Evolutionary conservation across 2,329 filamentous ascomycete genomes (phyloP).

Genomic region (Cladosporium sp.): DNA sequence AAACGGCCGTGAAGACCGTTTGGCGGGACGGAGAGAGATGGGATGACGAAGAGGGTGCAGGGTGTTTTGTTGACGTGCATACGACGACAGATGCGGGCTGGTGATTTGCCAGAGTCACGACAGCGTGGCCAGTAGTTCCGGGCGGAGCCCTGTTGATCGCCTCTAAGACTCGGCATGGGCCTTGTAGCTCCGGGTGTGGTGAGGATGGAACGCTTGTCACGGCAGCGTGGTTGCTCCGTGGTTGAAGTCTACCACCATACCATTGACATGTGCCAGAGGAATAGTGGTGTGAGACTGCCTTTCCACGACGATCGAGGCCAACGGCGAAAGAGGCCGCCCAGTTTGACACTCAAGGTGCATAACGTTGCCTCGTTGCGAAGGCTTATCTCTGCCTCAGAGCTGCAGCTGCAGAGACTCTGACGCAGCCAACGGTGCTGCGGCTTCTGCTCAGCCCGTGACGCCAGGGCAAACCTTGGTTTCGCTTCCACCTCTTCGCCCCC

Average conservation of each 20-base stretch:
- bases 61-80: not conserved
- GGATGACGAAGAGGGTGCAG: not conserved
- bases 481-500: not conserved
- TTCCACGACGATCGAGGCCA: too few species aligned
- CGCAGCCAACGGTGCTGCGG: not conserved
- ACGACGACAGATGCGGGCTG: not conserved
- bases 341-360: not conserved
- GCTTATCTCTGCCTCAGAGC: not conserved
- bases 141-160: not conserved
- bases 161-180: not conserved
- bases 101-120: not conserved
- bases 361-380: not conserved
- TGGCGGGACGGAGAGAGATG: not conserved
- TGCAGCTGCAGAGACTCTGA: not conserved
- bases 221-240: not conserved
- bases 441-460: conserved; percentile 1
- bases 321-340: too few species aligned
- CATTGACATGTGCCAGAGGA: not conserved
- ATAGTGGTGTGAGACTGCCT: not conserved
- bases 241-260: not conserved
- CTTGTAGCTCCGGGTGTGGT: not conserved
- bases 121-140: not conserved
- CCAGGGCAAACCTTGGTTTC: conserved; percentile 1
- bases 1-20: not conserved
- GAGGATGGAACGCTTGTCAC: too few species aligned